Evolutionary conservation across 2,329 filamentous ascomycete genomes (phyloP).

Genomic region (Colletotrichum echinochloae): DNA sequence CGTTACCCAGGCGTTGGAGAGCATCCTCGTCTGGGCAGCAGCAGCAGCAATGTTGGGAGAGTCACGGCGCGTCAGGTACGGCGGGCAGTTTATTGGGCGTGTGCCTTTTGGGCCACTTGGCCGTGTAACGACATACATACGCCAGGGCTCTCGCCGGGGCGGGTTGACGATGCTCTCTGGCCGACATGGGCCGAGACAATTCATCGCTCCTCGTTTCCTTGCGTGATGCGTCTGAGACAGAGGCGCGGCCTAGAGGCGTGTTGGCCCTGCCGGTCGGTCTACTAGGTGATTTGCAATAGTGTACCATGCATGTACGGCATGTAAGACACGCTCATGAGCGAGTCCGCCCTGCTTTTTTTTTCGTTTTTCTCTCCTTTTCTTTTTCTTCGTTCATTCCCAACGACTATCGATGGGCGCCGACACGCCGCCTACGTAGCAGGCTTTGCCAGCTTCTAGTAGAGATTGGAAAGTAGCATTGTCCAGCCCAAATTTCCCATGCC

Average conservation of each 20-base stretch:
- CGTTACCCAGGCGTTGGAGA: too few species aligned
- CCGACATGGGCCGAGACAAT: background rate
- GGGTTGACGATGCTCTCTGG: slow-evolving; percentile 3
- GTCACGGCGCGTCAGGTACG: slow-evolving; percentile 23
- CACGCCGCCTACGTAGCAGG: background rate
- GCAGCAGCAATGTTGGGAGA: too few species aligned
- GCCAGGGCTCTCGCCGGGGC: slow-evolving; percentile 11
- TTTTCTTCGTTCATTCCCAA: too few species aligned
- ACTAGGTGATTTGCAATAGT: too few species aligned
- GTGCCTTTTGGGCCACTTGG: slow-evolving; percentile 23
- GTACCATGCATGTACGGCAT: background rate
- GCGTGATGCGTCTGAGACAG: background rate
- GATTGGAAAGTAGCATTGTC: slow-evolving; percentile 1
- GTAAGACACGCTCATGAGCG: background rate
- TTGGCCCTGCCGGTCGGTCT: background rate
- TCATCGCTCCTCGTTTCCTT: background rate
- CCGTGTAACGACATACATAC: slow-evolving; percentile 3
- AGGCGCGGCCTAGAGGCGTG: background rate
- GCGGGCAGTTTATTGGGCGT: slow-evolving; percentile 24
- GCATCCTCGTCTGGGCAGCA: too few species aligned
- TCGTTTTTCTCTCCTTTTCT: too few species aligned
- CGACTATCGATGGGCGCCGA: slow-evolving; percentile 7
- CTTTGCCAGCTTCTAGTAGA: background rate
- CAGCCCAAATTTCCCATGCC: background rate
- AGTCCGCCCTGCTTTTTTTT: background rate